These are phyloP conservation scores for Epichloe festucae DNA, from an alignment of 2,329 filamentous ascomycete genomes.

Conservation along the genomic window DNA sequence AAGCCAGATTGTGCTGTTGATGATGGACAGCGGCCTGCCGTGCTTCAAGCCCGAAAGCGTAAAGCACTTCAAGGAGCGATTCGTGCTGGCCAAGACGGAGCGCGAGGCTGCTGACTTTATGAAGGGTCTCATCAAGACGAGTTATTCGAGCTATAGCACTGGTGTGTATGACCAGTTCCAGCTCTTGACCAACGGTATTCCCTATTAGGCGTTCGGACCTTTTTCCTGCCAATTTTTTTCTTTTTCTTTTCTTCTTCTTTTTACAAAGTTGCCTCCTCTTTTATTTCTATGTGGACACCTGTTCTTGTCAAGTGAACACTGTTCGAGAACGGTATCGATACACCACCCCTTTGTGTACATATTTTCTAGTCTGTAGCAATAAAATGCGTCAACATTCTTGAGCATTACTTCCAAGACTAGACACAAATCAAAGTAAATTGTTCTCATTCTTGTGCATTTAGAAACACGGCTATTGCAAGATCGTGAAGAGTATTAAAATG, in stretches of 20 bases:
- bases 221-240: too few species aligned
- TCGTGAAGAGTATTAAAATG: too few species aligned
- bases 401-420: too few species aligned
- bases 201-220: conserved; percentile 47
- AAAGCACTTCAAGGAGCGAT: conserved; percentile 80
- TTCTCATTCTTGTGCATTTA: too few species aligned
- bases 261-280: neutral
- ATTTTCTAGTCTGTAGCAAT: too few species aligned
- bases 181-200: conserved; percentile 91
- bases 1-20: conserved; percentile 76
- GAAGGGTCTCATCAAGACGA: conserved; percentile 77
- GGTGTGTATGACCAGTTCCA: conserved; percentile 98
- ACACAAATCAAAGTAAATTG: too few species aligned
- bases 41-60: conserved; percentile 98
- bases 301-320: too few species aligned
- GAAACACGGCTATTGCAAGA: too few species aligned
- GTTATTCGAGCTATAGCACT: conserved; percentile 80
- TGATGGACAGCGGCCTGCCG: conserved; percentile 91
- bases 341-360: too few species aligned
- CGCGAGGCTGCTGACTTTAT: conserved; percentile 92
- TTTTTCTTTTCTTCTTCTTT: neutral
- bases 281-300: neutral
- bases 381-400: too few species aligned
- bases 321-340: too few species aligned
- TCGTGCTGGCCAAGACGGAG: conserved; percentile 84